A percentile compares a stretch with the other conserved stretches of the same genome.
Evolutionary conservation across 2,329 filamentous ascomycete species (phyloP).

Genomic region (Alternaria sp.): DNA sequence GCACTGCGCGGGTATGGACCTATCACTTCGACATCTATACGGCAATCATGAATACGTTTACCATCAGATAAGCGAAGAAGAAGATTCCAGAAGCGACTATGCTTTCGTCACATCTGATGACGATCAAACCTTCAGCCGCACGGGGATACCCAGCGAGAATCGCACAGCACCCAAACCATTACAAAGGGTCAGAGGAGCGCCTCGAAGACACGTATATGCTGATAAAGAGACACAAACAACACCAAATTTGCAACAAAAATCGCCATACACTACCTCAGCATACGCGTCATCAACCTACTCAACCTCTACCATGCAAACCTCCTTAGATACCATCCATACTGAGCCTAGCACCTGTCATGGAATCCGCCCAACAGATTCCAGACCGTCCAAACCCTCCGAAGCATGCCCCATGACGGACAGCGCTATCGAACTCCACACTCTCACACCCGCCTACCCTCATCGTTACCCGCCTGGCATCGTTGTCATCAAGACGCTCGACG

Average conservation of each 20-base stretch:
- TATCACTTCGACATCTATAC: too few relatives aligned
- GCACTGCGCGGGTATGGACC: background rate
- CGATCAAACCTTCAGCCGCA: background rate
- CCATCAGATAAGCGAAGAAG: background rate
- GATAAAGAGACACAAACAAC: background rate
- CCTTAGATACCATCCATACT: background rate
- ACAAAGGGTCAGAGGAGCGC: background rate
- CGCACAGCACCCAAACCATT: background rate
- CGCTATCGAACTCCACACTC: background rate
- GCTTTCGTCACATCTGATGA: background rate
- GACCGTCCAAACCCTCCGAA: background rate
- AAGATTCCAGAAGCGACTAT: background rate
- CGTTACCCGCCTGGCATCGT: slow-evolving; percentile 5
- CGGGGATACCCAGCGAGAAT: background rate
- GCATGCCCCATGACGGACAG: background rate
- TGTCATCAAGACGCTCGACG: slow-evolving; percentile 6
- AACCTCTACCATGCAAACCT: background rate
- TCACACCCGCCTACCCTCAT: background rate
- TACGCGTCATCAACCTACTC: background rate
- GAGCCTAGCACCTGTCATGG: background rate
- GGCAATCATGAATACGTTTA: background rate
- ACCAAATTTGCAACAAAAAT: too few relatives aligned
- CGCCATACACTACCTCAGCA: background rate
- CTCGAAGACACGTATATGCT: background rate
- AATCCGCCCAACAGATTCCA: background rate